Evolutionary conservation across 306 rosid species (phyloP), one percentile per base, ranked within the genome.

Genomic region (Cicer judaicum): DNA sequence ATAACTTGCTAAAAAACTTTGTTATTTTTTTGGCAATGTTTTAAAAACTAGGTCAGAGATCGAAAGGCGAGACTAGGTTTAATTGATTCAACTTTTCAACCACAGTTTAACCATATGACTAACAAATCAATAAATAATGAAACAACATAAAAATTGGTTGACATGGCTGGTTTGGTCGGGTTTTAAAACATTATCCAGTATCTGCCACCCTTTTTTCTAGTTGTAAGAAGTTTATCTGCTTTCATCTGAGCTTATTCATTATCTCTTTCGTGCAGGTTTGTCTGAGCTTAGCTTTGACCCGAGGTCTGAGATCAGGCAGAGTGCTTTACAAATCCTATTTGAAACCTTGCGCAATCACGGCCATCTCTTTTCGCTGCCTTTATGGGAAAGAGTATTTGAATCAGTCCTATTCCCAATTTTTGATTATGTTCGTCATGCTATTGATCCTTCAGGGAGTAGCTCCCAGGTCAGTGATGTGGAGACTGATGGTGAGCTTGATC

Each of bases 201-300:
- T 36, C 68, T 7, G 42, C 69, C 14, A 19, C 80, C 64, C 43
- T 66, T 63, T 8, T 82, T 78, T 78, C 53, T 50, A 65, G 44
- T 57, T 78, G 49, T 63, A 59, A 13, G 75, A 59, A 72, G 49
- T 60, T 29, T n/a, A 14, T 66, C 49, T 55, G 72, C 49, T 42
- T 65, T 60, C 13, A 19, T 42, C 11, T 39, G 9, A 57, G 39
- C 75, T 70, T 78, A 67, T 78, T 48, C 40, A 56, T 6, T 34
- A 47, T 64, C 75, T 74, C 24, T 16, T 50, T 70, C 79, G 59
- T 86, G 90, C 91, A 95, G 99, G 99, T 81, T 83, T 95, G 83
- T 95, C 99, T 12, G 98, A 95, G 84, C 98, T 95, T 77, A 92
- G 98, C 90, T 92, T 95, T 83, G 99, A 95, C 67, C 97, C 98